Conservation (phyloP, 805 yeast species). For the Candida boleticola region DNA sequence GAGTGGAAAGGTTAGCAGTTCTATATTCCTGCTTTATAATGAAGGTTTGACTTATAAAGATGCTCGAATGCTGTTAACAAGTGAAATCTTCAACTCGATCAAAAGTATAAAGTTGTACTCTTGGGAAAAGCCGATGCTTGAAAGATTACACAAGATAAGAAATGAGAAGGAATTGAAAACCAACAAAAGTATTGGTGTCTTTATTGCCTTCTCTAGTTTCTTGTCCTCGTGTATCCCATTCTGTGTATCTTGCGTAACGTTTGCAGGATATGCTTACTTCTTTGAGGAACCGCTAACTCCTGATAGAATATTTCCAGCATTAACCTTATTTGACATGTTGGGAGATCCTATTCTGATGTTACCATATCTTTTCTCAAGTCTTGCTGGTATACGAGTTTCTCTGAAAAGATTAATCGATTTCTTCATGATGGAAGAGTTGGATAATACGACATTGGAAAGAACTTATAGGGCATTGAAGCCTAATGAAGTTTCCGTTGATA, state of each 20-base stretch:
- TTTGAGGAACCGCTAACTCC: conserved; percentile 30
- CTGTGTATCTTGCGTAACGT: conserved; percentile 32
- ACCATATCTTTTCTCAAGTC: conserved; percentile 27
- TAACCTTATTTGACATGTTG: conserved; percentile 35
- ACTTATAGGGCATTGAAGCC: conserved; percentile 13
- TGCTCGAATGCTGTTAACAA: conserved; percentile 33
- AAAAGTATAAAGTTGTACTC: conserved; percentile 41
- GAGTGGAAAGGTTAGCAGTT: conserved; percentile 24
- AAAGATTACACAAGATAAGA: conserved; percentile 29
- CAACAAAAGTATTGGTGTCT: conserved; percentile 28
- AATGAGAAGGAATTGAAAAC: conserved; percentile 32
- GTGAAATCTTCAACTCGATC: conserved; percentile 36
- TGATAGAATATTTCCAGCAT: conserved; percentile 37
- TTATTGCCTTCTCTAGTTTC: conserved; percentile 29
- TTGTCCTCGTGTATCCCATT: conserved; percentile 40
- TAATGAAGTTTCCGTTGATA: conserved; percentile 23
- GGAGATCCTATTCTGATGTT: conserved; percentile 32
- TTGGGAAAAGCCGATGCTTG: conserved; percentile 42
- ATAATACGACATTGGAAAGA: conserved; percentile 21
- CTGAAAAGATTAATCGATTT: conserved; percentile 31
- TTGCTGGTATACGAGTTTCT: conserved; percentile 31
- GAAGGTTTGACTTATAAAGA: conserved; percentile 35
- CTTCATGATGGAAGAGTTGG: conserved; percentile 34
- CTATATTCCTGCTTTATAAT: conserved; percentile 22
- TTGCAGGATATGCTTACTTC: conserved; percentile 23